Evolutionary conservation across 192 early-diverging fungal species (phyloP), one percentile per base, ranked within the genome.

Genomic region (Backusella australiensis): DNA sequence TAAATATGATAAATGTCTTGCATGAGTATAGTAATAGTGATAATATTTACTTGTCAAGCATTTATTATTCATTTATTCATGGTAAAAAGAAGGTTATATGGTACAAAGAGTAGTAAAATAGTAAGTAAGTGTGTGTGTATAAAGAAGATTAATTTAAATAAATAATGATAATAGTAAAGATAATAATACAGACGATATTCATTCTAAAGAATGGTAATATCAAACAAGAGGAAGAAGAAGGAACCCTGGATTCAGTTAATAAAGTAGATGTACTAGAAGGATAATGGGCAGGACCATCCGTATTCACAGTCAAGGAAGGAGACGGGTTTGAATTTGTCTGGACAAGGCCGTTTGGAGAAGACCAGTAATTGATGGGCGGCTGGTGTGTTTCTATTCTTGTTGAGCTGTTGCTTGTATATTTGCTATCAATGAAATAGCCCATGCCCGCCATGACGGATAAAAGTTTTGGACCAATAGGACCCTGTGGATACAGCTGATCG

Each of bases 401-500:
- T 63, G 56, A 26, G 56, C 17, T 14, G 7, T 63, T 26, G 56
- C 3, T 4, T 3, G 21, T 63, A 6, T 63, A 29, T 29, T 63
- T 63, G 4, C 9, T 12, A 12, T 29, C 12, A 0, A 63, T 29
- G 23, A 23, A 41, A 41, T 83, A 86, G 2, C 85, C 85, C 11
- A 86, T 39, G n/a, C 29, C 75, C 6, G 71, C 53, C 21, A 86
- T 44, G 26, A 83, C 36, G 1, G 3, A 32, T 2, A 67, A 12
- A 26, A 86, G 65, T 26, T 82, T 72, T 9, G 83, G 85, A 8
- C 85, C 83, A 34, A 86, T 41, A 21, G 85, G 76, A 21, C 83
- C 80, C 23, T 39, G 8, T 0, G 81, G 67, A 46, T 67, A 77
- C 14, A 74, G 17, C 23, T 66, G 21, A 29, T 46, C 59, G n/a